Evolutionary conservation across 2,329 filamentous ascomycete species (phyloP), one percentile per base, ranked within the genome.

Genomic region (Chrysoporthe deuterocubensis): DNA sequence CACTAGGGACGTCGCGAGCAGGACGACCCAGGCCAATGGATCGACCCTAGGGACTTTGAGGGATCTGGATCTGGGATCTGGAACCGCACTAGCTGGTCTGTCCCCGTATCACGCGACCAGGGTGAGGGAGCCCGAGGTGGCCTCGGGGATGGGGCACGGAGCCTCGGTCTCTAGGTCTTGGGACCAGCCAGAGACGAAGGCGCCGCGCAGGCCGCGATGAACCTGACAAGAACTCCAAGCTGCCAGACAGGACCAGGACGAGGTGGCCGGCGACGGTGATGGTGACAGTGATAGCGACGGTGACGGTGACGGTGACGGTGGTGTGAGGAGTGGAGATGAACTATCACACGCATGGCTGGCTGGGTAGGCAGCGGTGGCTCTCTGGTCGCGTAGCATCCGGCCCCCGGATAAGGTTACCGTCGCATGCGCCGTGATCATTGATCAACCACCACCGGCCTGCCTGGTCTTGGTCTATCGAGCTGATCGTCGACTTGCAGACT

Each of bases 41-140:
- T 50, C 37, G 3, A 43, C 37, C 40, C 37, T 9, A 60, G n/a
- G n/a, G 37, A 26, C 16, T 21, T 32, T 11, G 40, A 60, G 37
- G 40, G 40, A 32, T 44, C 57, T 60, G 57, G 37, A 57, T 57
- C 54, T 60, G 57, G 37, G 37, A 56, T 44, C 52, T 46, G 40
- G 63, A 32, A 59, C 63, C 43, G n/a, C 54, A 40, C 63, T 65
- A 46, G 54, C 63, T 48, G 54, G 37, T 16, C 26, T 50, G 16
- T 57, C 40, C n/a, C 52, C 42, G 54, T 65, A 46, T 50, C 54
- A 65, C 63, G 43, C 63, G 63, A 58, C 63, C 18, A 42, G 60
- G 50, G 14, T 48, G 54, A 57, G 16, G 32, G 34, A 43, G 9
- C 43, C 62, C 62, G 62, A 64, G 32, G 62, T 64, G 4, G 14